Conservation (phyloP, 2,329 filamentous ascomycete genomes). For the Talaromyces amestolkiae region DNA sequence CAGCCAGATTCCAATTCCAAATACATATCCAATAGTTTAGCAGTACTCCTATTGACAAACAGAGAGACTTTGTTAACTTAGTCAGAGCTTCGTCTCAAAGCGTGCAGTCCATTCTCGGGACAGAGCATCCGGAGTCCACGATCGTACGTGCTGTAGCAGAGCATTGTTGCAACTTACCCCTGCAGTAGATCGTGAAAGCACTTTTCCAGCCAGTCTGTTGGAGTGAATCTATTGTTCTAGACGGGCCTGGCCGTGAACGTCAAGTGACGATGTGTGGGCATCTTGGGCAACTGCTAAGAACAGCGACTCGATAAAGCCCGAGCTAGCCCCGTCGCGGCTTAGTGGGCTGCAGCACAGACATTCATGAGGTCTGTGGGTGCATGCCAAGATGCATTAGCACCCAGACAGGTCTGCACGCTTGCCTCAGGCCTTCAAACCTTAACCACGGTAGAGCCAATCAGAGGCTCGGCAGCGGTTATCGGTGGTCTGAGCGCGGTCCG, state of each 20-base stretch:
- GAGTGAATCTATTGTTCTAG: neutral
- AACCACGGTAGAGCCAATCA: neutral
- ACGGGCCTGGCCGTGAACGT: constrained; percentile 10
- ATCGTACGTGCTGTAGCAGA: neutral
- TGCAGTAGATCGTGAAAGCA: constrained; percentile 6
- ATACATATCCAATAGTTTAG: neutral
- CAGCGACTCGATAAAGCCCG: neutral
- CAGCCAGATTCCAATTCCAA: neutral
- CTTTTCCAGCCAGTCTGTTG: neutral
- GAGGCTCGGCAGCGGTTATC: no score
- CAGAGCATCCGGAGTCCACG: neutral
- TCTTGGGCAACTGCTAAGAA: neutral
- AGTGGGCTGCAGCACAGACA: neutral
- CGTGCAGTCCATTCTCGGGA: neutral
- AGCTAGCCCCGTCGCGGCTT: neutral
- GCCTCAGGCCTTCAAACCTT: neutral
- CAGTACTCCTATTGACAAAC: neutral
- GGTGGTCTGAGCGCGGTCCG: neutral
- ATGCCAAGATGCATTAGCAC: neutral
- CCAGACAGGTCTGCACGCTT: neutral
- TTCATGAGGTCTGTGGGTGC: neutral
- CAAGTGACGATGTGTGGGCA: neutral
- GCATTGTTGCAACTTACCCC: constrained; percentile 8
- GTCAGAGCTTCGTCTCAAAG: neutral
- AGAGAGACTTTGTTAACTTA: neutral